Evolutionary conservation across 352 stramenopile species (phyloP), one percentile per base, ranked within the genome.

Genomic region (Globisporangium yorkense): DNA sequence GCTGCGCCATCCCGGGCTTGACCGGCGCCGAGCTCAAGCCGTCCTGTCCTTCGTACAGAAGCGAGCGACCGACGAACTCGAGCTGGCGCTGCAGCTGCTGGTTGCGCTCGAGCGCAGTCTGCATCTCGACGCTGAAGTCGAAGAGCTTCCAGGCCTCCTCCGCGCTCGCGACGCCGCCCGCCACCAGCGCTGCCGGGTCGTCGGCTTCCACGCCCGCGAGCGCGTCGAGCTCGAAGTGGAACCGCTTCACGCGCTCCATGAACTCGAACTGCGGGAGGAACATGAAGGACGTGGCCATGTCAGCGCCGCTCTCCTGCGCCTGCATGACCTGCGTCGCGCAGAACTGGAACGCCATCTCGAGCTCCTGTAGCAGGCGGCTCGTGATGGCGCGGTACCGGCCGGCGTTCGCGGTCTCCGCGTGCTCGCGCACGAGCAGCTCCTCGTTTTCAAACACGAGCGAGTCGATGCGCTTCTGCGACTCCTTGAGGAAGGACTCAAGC

Each of bases 401-500:
- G 4, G 74, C 79, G 49, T 88, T 84, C 47, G 71, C 63, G n/a
- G 79, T 88, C 61, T 92, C 81, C 5, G 75, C 75, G 39, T 74
- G 67, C 51, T 92, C 81, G 0, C 81, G 72, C 37, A 79, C 60
- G 8, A 74, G 35, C 2, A 92, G 65, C 63, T 92, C 81, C 24
- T 92, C 81, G 54, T 78, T 88, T 56, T 88, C 79, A 2, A 79
- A 62, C 6, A 67, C 48, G 20, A 89, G 65, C 51, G 77, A 70
- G 63, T 92, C 78, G 51, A 89, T 85, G 21, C 78, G 74, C 48
- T 87, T 87, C 69, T 89, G 81, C 0, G 79, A 88, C 53, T 92
- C 81, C 51, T 92, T 92, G 15, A 89, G 59, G 50, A 88, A 88
- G 10, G 72, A 72, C 67, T 92, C 81, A 52, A 92, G 74, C 65